Conservation (phyloP, 2,329 filamentous ascomycete species). For the Fusarium coicis region DNA sequence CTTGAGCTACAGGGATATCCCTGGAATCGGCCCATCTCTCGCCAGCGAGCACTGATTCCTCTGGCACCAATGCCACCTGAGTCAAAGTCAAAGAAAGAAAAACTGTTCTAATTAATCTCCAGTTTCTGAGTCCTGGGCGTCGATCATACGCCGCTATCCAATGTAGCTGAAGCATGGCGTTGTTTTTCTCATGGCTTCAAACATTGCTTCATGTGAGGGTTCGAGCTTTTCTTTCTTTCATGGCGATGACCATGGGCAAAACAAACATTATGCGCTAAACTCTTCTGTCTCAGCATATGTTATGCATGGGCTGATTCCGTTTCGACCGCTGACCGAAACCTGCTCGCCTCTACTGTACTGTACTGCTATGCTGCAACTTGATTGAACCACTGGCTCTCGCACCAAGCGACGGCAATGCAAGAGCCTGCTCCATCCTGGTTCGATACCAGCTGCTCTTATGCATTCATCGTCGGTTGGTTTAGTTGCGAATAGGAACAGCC, state of each 20-base stretch:
- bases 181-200: conserved; percentile 2
- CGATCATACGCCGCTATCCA: conserved; percentile 43
- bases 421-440: conserved; percentile 27
- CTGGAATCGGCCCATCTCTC: conserved; percentile 33
- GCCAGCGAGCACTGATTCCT: conserved; percentile 41
- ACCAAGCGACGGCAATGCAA: conserved; percentile 24
- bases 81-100: conserved; percentile 4
- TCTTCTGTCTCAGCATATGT: conserved; percentile 32
- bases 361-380: conserved; percentile 21
- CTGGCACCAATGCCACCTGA: conserved; percentile 36
- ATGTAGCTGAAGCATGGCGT: conserved; percentile 42
- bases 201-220: conserved; percentile 29
- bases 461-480: conserved; percentile 22
- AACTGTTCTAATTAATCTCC: conserved; percentile 28
- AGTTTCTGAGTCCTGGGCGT: conserved; percentile 41
- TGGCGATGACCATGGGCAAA: background rate
- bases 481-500: conserved; percentile 17
- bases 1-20: conserved; percentile 29
- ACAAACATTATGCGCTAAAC: background rate
- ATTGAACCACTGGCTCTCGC: conserved; percentile 34
- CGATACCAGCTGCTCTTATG: conserved; percentile 27
- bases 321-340: conserved; percentile 34
- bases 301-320: conserved; percentile 44
- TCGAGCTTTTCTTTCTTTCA: conserved; percentile 4
- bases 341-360: conserved; percentile 22